Percentiles rank a stretch among this genome's conserved stretches.
These are phyloP conservation scores for Mesotaenium endlicherianum DNA, from an alignment of 139 green algal genomes.

Conservation along the genomic window DNA sequence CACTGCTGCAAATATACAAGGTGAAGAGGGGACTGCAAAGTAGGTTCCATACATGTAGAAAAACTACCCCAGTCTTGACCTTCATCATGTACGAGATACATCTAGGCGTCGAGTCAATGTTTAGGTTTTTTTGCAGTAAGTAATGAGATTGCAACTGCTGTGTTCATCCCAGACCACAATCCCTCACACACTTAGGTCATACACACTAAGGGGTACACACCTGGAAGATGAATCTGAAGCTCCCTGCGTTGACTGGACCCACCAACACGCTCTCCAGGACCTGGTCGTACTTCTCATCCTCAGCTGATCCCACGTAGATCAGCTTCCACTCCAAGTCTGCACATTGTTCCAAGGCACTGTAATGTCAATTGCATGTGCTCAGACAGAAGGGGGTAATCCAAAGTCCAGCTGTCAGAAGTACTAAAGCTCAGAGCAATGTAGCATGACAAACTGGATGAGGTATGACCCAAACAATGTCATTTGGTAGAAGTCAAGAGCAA, in stretches of 20 bases:
- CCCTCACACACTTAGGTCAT: too few relatives aligned
- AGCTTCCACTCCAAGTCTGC: conserved; percentile 95
- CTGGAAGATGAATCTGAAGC: conserved; percentile 85
- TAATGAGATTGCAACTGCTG: neutral
- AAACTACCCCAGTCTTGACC: too few relatives aligned
- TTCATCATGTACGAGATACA: too few relatives aligned
- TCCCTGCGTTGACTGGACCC: conserved; percentile 82
- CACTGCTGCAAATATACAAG: too few relatives aligned
- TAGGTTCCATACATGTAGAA: too few relatives aligned
- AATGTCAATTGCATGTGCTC: neutral
- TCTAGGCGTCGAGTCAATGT: too few relatives aligned
- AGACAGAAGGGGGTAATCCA: neutral
- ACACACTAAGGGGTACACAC: too few relatives aligned
- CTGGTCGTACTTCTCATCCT: conserved; percentile 91
- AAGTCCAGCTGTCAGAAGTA: neutral
- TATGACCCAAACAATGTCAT: neutral
- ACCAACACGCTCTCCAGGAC: conserved; percentile 88
- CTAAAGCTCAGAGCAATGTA: neutral
- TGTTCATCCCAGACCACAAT: too few relatives aligned
- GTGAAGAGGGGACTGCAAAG: too few relatives aligned
- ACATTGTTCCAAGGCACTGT: neutral
- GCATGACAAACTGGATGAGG: neutral
- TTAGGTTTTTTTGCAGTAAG: neutral
- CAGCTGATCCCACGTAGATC: conserved; percentile 91
- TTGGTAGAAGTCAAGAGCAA: neutral